Evolutionary conservation across 2,329 filamentous ascomycete species (phyloP), one percentile per base, ranked within the genome.

Genomic region (Alternaria sp.): DNA sequence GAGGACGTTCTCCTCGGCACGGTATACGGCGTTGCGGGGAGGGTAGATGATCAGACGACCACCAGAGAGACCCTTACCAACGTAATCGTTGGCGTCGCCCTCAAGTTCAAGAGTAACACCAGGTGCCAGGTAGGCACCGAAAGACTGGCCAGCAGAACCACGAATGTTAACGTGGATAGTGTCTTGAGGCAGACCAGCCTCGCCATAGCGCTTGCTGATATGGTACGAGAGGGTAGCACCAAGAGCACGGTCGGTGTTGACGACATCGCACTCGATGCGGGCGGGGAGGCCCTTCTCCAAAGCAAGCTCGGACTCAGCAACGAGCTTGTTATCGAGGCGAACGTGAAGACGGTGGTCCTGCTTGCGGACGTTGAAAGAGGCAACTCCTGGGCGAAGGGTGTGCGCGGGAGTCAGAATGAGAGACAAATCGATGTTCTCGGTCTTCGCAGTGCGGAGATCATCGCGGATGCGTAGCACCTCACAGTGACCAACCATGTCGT

Each of bases 341-440:
- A 93, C 88, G 77, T 97, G 93, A 21, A 98, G 89, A 74, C 91
- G 89, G 80, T 98, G 94, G 70, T 98, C 94, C 80, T 98, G 94
- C 85, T 97, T 97, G 79, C 94, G 91, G 58, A 97, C 93, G 72
- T 97, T 97, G 86, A 97, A 97, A 10, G 93, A 97, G 37, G 94
- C 93, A 56, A 97, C 94, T 62, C 93, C 93, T 52, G 93, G 93
- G 61, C 94, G 90, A 51, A 97, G 90, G 68, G 93, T 95, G 81
- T 98, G 93, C n/a, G 94, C 94, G 3, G 94, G 94, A 0, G 93
- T 97, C 51, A 98, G 83, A 71, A 98, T 95, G 55, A 97, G 87
- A 40, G 92, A 96, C 60, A 97, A 82, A 71, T 97, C 94, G 68
- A 97, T 93, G 79, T 96, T 97, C 78, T 90, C 86, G 34, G 93